Conservation (phyloP, 768 basidiomycete genomes). For the Gymnopilus junonius region DNA sequence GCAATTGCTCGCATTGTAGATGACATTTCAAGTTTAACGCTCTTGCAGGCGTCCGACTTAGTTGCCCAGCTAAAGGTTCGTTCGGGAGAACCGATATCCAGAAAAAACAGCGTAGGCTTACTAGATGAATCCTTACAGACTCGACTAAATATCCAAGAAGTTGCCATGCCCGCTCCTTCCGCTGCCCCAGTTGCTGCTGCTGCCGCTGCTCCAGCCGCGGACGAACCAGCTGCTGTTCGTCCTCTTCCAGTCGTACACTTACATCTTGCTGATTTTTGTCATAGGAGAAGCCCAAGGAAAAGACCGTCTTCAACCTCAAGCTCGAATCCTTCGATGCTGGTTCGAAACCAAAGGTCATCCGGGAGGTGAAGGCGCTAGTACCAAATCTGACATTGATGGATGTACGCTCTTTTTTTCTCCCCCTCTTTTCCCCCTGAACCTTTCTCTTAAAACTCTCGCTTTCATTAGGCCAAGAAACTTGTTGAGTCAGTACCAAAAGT, state of each 20-base stretch:
- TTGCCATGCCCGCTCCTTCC: slow-evolving; percentile 85
- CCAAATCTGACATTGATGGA: slow-evolving; percentile 97
- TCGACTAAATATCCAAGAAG: slow-evolving; percentile 95
- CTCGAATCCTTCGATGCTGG: slow-evolving; percentile 92
- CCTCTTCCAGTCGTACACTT: neutral
- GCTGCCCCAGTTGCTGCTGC: slow-evolving; percentile 56
- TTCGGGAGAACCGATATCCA: neutral
- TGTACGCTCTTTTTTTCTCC: slow-evolving; percentile 52
- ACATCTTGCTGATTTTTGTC: slow-evolving; percentile 1
- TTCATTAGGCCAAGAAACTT: slow-evolving; percentile 93
- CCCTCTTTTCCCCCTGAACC: neutral
- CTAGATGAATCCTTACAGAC: slow-evolving; percentile 53
- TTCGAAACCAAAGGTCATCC: slow-evolving; percentile 95
- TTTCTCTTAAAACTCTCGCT: slow-evolving; percentile 2
- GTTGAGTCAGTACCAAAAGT: slow-evolving; percentile 94
- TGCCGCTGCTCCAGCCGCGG: slow-evolving; percentile 57
- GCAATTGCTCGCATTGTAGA: slow-evolving; percentile 86
- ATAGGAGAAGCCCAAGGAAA: slow-evolving; percentile 97
- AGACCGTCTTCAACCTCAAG: slow-evolving; percentile 95
- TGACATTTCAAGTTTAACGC: slow-evolving; percentile 85
- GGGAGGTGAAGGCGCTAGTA: slow-evolving; percentile 95
- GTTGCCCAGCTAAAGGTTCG: slow-evolving; percentile 88
- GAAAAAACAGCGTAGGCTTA: no score
- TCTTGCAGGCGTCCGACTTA: slow-evolving; percentile 95
- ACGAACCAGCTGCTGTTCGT: slow-evolving; percentile 67